Conservation (phyloP, 495 filamentous ascomycete species). For the Podospora appendiculata region DNA sequence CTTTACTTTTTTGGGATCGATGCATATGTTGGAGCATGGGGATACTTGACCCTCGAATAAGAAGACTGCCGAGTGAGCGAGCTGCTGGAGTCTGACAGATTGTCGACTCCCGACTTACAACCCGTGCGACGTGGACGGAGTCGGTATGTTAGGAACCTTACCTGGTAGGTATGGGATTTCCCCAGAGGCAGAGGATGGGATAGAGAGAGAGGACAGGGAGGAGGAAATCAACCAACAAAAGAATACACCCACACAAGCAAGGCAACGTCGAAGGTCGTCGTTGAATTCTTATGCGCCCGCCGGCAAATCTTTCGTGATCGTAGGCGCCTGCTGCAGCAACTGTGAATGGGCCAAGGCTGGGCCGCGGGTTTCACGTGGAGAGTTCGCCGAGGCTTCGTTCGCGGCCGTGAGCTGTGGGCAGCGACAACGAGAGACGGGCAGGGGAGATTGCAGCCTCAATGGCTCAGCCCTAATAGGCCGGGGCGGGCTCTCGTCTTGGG, state of each 20-base stretch:
- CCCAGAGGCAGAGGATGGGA: too few species aligned
- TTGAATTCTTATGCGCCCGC: neutral
- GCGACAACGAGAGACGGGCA: too few species aligned
- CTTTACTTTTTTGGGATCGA: slow-evolving; percentile 11
- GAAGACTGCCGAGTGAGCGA: neutral
- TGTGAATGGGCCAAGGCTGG: neutral
- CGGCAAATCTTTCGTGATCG: neutral
- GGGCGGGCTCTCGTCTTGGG: neutral
- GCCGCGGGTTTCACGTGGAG: neutral
- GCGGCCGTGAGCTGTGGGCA: neutral
- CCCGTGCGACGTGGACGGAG: neutral
- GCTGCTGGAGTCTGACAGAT: neutral
- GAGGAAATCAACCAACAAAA: too few species aligned
- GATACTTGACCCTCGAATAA: neutral
- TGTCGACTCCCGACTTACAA: neutral
- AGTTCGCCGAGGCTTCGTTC: neutral
- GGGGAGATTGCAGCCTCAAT: slow-evolving; percentile 3
- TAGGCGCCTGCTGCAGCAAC: neutral
- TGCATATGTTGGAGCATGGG: slow-evolving; percentile 9
- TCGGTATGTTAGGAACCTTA: too few species aligned
- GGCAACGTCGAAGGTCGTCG: too few species aligned
- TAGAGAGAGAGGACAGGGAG: too few species aligned
- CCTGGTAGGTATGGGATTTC: too few species aligned
- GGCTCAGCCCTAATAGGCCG: slow-evolving; percentile 2
- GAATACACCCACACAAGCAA: too few species aligned